Conservation (phyloP, 495 filamentous ascomycete species). For the Hypoxylon crocopeplum region DNA sequence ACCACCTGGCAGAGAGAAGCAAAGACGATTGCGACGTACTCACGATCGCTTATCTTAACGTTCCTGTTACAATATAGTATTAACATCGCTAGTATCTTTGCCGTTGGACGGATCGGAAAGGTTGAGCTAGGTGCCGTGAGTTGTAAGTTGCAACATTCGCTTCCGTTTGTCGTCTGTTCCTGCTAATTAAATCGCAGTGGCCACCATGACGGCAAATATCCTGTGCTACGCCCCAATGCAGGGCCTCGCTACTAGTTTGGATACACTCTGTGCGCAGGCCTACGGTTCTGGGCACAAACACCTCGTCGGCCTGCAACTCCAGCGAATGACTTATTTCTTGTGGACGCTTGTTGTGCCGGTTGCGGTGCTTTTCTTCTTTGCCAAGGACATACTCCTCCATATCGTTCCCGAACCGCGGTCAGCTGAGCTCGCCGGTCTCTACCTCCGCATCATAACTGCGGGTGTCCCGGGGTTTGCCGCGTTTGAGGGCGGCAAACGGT, state of each 20-base stretch:
- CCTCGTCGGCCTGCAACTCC: constrained; percentile 73
- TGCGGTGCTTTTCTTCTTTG: constrained; percentile 63
- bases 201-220: constrained; percentile 75
- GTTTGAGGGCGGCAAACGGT: constrained; percentile 76
- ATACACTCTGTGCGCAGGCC: constrained; percentile 77
- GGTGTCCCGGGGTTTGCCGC: constrained; percentile 73
- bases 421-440: constrained; percentile 69
- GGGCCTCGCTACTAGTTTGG: constrained; percentile 72
- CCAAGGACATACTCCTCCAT: constrained; percentile 58
- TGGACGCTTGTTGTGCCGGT: constrained; percentile 69
- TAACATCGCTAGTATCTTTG: constrained; percentile 71
- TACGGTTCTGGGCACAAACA: constrained; percentile 72
- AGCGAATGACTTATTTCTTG: constrained; percentile 73
- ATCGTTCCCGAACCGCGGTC: constrained; percentile 68
- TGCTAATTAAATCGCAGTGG: constrained; percentile 49
- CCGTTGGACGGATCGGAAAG: constrained; percentile 69
- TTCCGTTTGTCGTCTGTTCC: neutral
- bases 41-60: constrained; percentile 67
- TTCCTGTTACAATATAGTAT: constrained; percentile 77
- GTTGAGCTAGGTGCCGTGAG: constrained; percentile 69
- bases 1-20: constrained; percentile 87
- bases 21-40: constrained; percentile 65
- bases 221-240: constrained; percentile 75
- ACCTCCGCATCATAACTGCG: constrained; percentile 67
- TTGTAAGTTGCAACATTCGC: constrained; percentile 33